phyloP scores from a whole-genome alignment of 78 protist species.

The Bodo saltans region DNA sequence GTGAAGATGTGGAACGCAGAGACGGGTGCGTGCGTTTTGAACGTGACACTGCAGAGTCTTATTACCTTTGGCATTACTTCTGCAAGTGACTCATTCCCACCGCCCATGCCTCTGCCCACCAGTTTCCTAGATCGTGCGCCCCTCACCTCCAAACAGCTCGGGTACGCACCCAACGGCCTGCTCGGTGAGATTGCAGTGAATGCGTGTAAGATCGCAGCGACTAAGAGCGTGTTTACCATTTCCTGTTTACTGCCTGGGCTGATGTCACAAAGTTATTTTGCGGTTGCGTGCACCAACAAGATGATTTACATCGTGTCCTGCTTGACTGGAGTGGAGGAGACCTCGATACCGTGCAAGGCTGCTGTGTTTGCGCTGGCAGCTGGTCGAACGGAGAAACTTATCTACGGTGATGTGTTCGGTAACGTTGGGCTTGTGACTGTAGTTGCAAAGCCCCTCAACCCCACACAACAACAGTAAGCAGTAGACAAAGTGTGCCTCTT shows the following conservation, averaged over 20 bases:
- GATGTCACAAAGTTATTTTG: not conserved
- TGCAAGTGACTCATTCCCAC: too few species aligned
- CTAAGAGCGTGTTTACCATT: not conserved
- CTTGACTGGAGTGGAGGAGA: not conserved
- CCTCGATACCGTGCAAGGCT: not conserved
- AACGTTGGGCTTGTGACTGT: too few species aligned
- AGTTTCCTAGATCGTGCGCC: not conserved
- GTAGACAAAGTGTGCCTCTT: too few species aligned
- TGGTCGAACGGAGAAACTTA: not conserved
- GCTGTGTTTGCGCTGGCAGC: not conserved
- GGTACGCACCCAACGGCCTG: not conserved
- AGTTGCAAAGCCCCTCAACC: too few species aligned
- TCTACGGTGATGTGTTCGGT: not conserved
- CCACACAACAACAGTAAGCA: too few species aligned
- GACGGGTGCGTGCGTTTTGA: not conserved
- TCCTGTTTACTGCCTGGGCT: not conserved
- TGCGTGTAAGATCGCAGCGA: not conserved
- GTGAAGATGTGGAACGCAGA: not conserved
- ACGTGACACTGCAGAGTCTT: not conserved
- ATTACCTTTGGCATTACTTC: not conserved
- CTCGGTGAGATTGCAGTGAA: not conserved
- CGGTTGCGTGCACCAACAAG: not conserved
- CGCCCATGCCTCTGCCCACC: not conserved
- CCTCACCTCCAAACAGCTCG: not conserved
- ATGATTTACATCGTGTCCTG: not conserved